Conservation (phyloP, 2,329 filamentous ascomycete genomes). For the Pseudogymnoascus sp. region DNA sequence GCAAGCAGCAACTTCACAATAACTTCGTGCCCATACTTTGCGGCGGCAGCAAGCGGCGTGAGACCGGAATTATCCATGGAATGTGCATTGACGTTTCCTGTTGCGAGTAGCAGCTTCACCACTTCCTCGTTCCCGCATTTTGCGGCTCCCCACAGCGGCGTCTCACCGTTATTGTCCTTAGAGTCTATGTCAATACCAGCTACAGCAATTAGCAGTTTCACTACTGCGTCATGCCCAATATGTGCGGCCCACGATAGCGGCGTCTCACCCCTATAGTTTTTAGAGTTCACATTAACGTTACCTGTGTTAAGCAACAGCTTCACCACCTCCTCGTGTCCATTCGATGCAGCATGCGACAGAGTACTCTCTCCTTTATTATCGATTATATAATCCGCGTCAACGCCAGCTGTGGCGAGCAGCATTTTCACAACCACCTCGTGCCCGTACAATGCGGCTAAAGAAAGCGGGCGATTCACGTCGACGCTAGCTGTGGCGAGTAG, state of each 20-base stretch:
- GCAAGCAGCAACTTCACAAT: slow-evolving; percentile 11
- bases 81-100: too few relatives aligned
- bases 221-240: not conserved
- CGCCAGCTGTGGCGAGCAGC: too few relatives aligned
- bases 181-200: not conserved
- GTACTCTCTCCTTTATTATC: slow-evolving; percentile 22
- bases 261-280: not conserved
- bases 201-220: slow-evolving; percentile 7
- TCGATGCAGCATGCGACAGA: slow-evolving; percentile 22
- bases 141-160: too few relatives aligned
- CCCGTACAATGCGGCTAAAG: too few relatives aligned
- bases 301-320: not conserved
- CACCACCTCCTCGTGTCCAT: too few relatives aligned
- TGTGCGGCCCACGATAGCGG: not conserved
- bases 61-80: too few relatives aligned
- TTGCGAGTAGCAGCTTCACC: too few relatives aligned
- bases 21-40: not conserved
- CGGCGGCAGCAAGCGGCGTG: slow-evolving; percentile 10
- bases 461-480: too few relatives aligned
- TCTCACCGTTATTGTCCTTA: too few relatives aligned
- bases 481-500: slow-evolving; percentile 12
- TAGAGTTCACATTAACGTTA: not conserved
- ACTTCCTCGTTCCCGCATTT: too few relatives aligned
- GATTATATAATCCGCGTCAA: too few relatives aligned
- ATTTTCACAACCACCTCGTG: too few relatives aligned